Evolutionary conservation across 805 yeast genomes (phyloP), one percentile per base, ranked within the genome.

Genomic region (Komagataella populi): DNA sequence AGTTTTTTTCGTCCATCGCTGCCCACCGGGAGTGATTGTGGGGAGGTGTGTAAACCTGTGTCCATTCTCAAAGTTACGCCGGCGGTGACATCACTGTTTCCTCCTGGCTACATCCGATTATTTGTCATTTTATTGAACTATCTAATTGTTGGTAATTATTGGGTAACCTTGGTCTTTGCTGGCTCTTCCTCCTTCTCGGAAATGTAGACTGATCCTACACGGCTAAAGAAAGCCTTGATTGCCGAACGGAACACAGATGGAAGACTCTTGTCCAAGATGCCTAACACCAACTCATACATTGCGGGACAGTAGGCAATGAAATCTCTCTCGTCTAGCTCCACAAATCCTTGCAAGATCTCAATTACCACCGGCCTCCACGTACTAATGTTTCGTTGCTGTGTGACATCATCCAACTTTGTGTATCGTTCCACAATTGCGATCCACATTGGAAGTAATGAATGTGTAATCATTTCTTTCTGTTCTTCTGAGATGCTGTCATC

Each of bases 361-460:
- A 87, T 84, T 45, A 91, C 88, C 17, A 93, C 97, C 0, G 98
- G 97, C 59, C 85, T 76, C 95, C 97, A 84, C 3, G 95, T 83
- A 16, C 78, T 73, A 47, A 91, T 80, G 63, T 87, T 87, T 60
- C 95, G 78, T 50, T 78, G 80, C 59, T 83, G 88, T 64, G 86
- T 91, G 5, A 79, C 71, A 55, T 85, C 96, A 56, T 86, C 91
- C 57, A 90, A 73, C 1, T 75, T 72, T 36, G 81, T 75, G 63
- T 80, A 90, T 54, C 90, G 79, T 52, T 76, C 76, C 23, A 89
- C 75, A 30, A 91, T 83, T 5, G 78, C 72, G 6, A 76, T 78
- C 59, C 96, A 85, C 60, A 89, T 72, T 23, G 88, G 86, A 44
- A 84, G 71, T 55, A 80, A 69, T 23, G 75, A 76, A 8, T 69